Evolutionary conservation across 1,284 basidiomycete genomes (phyloP).

Genomic region (Apiotrichum montevideense): DNA sequence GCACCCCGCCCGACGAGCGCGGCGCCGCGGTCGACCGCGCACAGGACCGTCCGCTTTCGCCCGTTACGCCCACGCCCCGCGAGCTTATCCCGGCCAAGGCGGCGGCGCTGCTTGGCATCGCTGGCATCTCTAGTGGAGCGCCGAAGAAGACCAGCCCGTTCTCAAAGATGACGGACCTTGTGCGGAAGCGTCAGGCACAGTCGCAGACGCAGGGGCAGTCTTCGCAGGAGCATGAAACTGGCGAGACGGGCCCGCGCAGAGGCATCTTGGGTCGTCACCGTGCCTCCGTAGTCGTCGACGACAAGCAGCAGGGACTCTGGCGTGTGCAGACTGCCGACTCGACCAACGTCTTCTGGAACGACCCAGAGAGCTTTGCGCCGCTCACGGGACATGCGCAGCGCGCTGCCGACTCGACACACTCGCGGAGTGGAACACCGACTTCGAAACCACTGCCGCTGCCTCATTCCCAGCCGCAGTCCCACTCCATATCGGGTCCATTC

Average conservation of each 20-base stretch:
- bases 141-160: background rate
- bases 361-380: constrained; percentile 1
- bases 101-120: background rate
- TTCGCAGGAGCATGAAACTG: background rate
- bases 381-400: background rate
- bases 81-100: background rate
- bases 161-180: background rate
- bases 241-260: no score
- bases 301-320: background rate
- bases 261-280: no score
- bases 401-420: no score
- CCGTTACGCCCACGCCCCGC: background rate
- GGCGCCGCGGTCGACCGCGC: no score
- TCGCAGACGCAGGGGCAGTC: background rate
- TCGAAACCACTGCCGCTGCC: no score
- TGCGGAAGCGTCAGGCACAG: background rate
- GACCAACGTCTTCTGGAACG: background rate
- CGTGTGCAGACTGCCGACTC: background rate
- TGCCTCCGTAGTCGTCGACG: no score
- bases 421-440: no score
- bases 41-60: background rate
- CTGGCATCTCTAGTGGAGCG: background rate
- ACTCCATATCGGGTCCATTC: no score
- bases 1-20: background rate
- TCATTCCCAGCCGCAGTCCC: no score